Evolutionary conservation across 2,329 filamentous ascomycete genomes (phyloP).

Genomic region (Aureobasidium subglaciale): DNA sequence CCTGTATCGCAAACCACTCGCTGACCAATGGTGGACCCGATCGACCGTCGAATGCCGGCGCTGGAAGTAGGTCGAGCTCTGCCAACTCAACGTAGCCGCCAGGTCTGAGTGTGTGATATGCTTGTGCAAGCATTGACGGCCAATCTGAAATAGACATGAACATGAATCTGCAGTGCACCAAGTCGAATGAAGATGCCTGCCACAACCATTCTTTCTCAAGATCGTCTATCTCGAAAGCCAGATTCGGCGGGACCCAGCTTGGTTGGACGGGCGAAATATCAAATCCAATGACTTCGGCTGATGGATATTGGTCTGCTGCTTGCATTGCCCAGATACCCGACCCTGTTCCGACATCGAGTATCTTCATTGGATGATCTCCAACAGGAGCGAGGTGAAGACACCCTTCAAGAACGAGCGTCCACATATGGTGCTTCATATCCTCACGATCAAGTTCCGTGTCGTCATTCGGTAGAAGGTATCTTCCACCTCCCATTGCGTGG

Average conservation of each 20-base stretch:
- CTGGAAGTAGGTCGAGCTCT: conserved; percentile 26
- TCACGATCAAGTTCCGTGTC: conserved; percentile 16
- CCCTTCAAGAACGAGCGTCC: conserved; percentile 18
- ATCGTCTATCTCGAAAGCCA: conserved; percentile 27
- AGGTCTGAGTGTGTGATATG: conserved; percentile 26
- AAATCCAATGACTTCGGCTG: conserved; percentile 30
- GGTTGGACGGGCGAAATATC: conserved; percentile 33
- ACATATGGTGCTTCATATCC: conserved; percentile 18
- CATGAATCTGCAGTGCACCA: conserved; percentile 36
- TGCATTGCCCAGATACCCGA: conserved; percentile 47
- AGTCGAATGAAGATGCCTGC: conserved; percentile 30
- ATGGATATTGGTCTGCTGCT: conserved; percentile 31
- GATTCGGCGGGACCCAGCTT: conserved; percentile 23
- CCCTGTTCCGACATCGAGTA: conserved; percentile 45
- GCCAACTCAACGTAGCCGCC: conserved; percentile 35
- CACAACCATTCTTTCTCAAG: conserved; percentile 26
- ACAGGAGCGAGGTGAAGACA: conserved; percentile 38
- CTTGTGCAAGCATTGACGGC: conserved; percentile 19
- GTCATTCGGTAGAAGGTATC: conserved; percentile 17
- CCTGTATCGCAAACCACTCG: conserved; percentile 10
- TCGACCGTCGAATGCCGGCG: conserved; percentile 28
- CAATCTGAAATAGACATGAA: conserved; percentile 23
- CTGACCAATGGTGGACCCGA: conserved; percentile 18
- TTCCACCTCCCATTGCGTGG: conserved; percentile 19
- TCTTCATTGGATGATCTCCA: conserved; percentile 29